Base-by-base conservation (phyloP, 139 green algal species). In the Spirogloea muscicola region DNA sequence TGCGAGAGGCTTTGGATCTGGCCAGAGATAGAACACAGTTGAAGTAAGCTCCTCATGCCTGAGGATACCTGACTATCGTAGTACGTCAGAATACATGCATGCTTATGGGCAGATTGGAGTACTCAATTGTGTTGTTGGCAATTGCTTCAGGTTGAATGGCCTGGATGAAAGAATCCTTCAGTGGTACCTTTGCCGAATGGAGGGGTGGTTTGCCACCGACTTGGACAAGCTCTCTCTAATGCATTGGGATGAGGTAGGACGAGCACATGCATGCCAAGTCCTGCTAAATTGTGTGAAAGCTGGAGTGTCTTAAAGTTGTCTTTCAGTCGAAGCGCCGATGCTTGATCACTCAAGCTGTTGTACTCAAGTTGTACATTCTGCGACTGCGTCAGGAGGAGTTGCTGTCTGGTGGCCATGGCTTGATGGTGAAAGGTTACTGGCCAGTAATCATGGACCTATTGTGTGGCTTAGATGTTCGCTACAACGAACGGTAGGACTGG, bases 141-240 rank as follows among this genome's bases (percentile, higher is more conserved):
- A 31, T 21, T 21, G 38, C 42, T 70, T 5, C 60, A 70, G 70
- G 3, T 43, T 72, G 6, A 10, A 57, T 42, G 74, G 65, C 5
- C 27, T 78, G 43, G 44, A 49, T 44, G 31, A 64, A 6, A 3
- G 34, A 21, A 46, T 82, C 29, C 64, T 82, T 25, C 65, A 79
- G 67, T 82, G 74, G 74, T 82, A 79, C 57, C 10, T 81, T 9
- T 80, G 74, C 68, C 44, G 74, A 44, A 79, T 82, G 49, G 74
- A 82, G 39, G 74, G 74, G 18, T 82, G 74, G 74, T 82, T 82
- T 38, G 74, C 74, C 31, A 49, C 74, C 2, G 74, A 82, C 68
- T 29, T 82, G 21, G 40, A 71, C 2, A 71, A 77, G 3, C 55
- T 82, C 5, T 82, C 74, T 1, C 29, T 49, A 3, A 39, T 42